These are phyloP conservation scores for Papiliotrema flavescens DNA, from an alignment of 1,284 basidiomycete genomes.

Conservation along the genomic window DNA sequence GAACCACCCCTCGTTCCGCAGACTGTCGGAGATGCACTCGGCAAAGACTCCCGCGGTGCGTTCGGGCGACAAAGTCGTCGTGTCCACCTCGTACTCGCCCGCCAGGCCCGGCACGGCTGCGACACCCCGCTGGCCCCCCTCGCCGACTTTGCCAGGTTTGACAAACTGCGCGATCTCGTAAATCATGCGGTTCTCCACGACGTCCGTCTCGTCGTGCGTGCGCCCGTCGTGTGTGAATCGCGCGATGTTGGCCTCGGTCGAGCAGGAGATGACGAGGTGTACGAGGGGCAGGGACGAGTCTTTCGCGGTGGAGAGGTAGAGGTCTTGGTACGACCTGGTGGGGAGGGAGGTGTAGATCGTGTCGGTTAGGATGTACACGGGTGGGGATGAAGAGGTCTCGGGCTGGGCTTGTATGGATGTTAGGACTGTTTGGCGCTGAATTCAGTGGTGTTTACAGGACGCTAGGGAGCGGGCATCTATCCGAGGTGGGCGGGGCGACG, in stretches of 20 bases:
- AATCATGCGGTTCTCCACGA: conserved; percentile 32
- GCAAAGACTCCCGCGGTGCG: conserved; percentile 22
- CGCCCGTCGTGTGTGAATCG: background rate
- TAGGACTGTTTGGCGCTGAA: too few species aligned
- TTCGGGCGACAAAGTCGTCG: conserved; percentile 13
- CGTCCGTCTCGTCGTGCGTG: conserved; percentile 9
- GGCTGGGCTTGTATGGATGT: too few species aligned
- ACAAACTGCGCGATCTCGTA: conserved; percentile 29
- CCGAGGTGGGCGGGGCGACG: background rate
- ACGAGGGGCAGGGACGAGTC: background rate
- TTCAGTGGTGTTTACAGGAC: background rate
- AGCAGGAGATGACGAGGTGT: conserved; percentile 2
- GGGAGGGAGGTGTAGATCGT: background rate
- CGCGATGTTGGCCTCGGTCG: background rate
- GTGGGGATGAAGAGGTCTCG: background rate
- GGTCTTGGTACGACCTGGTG: background rate
- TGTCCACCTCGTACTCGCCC: conserved; percentile 37
- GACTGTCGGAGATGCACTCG: conserved; percentile 28
- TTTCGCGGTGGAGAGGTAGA: background rate
- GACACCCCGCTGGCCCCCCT: background rate
- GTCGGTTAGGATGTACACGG: conserved; percentile 2
- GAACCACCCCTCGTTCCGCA: conserved; percentile 17
- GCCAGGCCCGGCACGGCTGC: conserved; percentile 14
- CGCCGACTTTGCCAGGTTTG: background rate
- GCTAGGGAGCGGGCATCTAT: background rate